phyloP scores from a whole-genome alignment of 305 asterid species.

The Petunia hybrid region DNA sequence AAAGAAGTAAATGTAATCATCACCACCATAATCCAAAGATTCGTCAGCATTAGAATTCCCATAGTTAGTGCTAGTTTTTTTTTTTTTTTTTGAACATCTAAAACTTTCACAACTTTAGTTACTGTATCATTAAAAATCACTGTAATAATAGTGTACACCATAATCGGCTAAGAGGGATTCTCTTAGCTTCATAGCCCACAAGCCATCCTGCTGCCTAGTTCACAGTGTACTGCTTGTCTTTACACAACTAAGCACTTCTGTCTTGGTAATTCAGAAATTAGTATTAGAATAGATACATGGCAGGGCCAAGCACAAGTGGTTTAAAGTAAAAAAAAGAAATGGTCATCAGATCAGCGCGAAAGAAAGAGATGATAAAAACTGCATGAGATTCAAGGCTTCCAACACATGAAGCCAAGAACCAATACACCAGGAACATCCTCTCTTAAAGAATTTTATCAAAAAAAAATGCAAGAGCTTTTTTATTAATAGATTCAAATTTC shows the following conservation, averaged over 20 bases:
- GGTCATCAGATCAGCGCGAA: neutral
- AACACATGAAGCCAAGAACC: neutral
- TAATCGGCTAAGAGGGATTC: neutral
- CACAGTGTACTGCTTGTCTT: neutral
- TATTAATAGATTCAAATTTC: neutral
- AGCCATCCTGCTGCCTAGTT: slow-evolving; percentile 21
- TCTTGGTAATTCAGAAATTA: neutral
- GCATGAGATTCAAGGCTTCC: neutral
- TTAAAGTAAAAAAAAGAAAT: no score
- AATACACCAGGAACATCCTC: neutral
- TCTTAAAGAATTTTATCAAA: neutral
- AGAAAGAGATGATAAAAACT: slow-evolving; percentile 6
- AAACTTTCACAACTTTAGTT: slow-evolving; percentile 7
- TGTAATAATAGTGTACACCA: neutral
- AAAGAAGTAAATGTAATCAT: slow-evolving; percentile 18
- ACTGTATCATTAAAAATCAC: neutral
- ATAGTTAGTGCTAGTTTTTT: neutral
- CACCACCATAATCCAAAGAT: slow-evolving; percentile 31
- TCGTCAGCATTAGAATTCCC: neutral
- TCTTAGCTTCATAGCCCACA: neutral
- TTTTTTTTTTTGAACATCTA: neutral
- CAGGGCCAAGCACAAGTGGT: no score
- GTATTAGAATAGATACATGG: no score
- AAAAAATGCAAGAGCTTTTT: neutral
- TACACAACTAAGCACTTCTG: neutral